These are phyloP conservation scores for Bryum argenteum DNA, from an alignment of 225 moss, liverwort and hornwort species.

Conservation along the genomic window DNA sequence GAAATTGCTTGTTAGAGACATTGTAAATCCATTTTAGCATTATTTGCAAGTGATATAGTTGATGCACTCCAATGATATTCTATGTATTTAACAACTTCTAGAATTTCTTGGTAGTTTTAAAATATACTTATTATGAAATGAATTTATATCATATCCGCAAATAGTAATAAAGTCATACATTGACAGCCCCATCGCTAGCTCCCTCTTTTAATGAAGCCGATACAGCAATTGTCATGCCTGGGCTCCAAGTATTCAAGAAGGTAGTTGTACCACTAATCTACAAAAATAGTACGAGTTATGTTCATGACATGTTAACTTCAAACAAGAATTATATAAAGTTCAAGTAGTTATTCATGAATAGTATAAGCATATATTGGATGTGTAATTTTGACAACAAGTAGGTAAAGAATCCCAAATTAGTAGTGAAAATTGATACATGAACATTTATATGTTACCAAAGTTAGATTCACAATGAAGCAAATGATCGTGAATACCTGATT, in stretches of 20 bases:
- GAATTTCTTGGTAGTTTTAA: too few relatives aligned
- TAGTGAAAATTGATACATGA: too few relatives aligned
- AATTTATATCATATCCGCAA: too few relatives aligned
- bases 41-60: too few relatives aligned
- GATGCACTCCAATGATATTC: too few relatives aligned
- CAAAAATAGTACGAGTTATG: not conserved
- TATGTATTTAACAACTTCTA: too few relatives aligned
- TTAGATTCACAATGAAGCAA: not conserved
- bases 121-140: too few relatives aligned
- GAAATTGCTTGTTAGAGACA: too few relatives aligned
- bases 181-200: constrained; percentile 34
- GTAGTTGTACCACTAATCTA: constrained; percentile 45
- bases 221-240: constrained; percentile 35
- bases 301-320: not conserved
- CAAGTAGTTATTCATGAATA: too few relatives aligned
- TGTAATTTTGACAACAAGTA: not conserved
- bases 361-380: too few relatives aligned
- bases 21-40: too few relatives aligned
- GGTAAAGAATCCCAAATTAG: not conserved
- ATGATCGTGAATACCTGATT: constrained; percentile 35
- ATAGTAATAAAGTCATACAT: constrained; percentile 23
- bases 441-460: not conserved
- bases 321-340: not conserved
- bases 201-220: constrained; percentile 41
- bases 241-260: constrained; percentile 38